Percentiles rank a stretch among this genome's conserved stretches.
phyloP scores from a whole-genome alignment of 768 basidiomycete species.

The Kwoniella botswanensis region DNA sequence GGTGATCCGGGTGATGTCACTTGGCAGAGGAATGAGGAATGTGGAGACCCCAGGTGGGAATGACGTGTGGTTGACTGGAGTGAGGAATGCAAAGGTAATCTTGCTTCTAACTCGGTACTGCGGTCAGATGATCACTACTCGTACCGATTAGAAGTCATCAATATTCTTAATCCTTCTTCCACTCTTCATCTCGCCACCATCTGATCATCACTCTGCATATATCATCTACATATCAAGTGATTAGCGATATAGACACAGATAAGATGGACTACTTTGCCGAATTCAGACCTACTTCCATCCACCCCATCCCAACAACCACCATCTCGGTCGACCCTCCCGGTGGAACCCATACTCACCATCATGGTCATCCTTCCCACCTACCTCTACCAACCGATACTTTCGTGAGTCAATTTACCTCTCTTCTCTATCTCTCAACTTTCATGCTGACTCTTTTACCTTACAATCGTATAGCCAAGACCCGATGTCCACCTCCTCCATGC shows the following conservation, averaged over 20 bases:
- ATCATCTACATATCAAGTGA: neutral
- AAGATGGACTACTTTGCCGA: constrained; percentile 48
- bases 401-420: constrained; percentile 21
- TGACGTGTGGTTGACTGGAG: neutral
- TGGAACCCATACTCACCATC: constrained; percentile 42
- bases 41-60: neutral
- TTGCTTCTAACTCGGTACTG: no score
- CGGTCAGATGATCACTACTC: neutral
- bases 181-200: neutral
- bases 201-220: neutral
- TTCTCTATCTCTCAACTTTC: neutral
- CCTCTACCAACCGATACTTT: constrained; percentile 42
- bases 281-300: constrained; percentile 27
- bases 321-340: constrained; percentile 52
- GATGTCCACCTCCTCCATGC: constrained; percentile 36
- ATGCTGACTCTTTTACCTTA: neutral
- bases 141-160: neutral
- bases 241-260: neutral
- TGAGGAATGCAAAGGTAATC: no score
- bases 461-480: constrained; percentile 29
- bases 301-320: constrained; percentile 37
- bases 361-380: constrained; percentile 26
- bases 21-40: neutral
- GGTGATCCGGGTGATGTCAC: neutral
- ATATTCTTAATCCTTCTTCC: neutral